phyloP scores from a whole-genome alignment of 2,329 filamentous ascomycete species.

The Botrytis pseudocinerea region DNA sequence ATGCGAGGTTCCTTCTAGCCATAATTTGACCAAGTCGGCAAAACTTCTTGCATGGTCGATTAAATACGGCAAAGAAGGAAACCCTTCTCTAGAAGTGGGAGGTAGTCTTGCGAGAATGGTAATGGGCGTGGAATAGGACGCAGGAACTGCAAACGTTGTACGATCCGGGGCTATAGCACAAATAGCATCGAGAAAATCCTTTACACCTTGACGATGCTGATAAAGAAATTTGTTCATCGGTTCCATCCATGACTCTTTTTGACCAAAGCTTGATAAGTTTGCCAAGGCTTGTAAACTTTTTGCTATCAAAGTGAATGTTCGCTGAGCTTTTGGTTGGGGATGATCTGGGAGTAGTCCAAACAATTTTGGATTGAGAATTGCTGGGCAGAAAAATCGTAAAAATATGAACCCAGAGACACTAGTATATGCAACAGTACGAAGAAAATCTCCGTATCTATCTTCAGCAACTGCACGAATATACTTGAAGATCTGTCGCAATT shows the following conservation, averaged over 20 bases:
- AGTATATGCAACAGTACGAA: constrained; percentile 86
- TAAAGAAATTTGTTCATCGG: constrained; percentile 90
- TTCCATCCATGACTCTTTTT: constrained; percentile 98
- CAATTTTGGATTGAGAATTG: constrained; percentile 92
- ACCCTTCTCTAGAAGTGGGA: constrained; percentile 81
- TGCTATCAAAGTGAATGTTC: constrained; percentile 87
- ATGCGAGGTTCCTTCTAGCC: constrained; percentile 58
- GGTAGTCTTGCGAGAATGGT: constrained; percentile 84
- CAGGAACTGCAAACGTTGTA: constrained; percentile 64
- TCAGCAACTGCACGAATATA: constrained; percentile 92
- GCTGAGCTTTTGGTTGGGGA: constrained; percentile 77
- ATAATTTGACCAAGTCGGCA: constrained; percentile 78
- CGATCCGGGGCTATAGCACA: constrained; percentile 78
- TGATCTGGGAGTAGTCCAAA: constrained; percentile 84
- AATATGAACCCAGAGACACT: constrained; percentile 95
- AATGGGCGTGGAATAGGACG: constrained; percentile 88
- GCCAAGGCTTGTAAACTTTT: constrained; percentile 90
- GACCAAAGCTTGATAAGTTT: constrained; percentile 88
- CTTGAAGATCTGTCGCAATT: constrained; percentile 82
- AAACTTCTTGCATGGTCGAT: constrained; percentile 87
- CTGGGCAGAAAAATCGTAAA: constrained; percentile 90
- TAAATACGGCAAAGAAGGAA: constrained; percentile 88
- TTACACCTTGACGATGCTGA: constrained; percentile 75
- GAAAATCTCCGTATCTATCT: constrained; percentile 89
- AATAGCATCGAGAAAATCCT: constrained; percentile 81